Conservation (phyloP, 306 rosid genomes). For the Luffa acutangula region DNA sequence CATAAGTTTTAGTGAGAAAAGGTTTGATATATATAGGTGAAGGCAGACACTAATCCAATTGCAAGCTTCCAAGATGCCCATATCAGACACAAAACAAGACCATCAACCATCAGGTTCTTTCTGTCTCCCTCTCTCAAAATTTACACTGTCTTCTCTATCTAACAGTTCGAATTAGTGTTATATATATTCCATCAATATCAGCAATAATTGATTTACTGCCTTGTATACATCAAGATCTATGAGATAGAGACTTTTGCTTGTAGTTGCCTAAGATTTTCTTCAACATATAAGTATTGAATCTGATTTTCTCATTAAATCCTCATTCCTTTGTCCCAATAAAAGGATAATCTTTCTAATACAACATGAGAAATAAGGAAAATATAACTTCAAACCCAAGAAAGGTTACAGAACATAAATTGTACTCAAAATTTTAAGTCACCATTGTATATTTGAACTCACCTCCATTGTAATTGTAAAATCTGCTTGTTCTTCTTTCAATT, state of each 20-base stretch:
- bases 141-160: not conserved
- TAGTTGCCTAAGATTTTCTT: not conserved
- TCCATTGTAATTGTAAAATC: not conserved
- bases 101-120: constrained; percentile 2
- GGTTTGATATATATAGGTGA: too few relatives aligned
- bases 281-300: not conserved
- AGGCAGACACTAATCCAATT: too few relatives aligned
- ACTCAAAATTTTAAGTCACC: not conserved
- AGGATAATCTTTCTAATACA: not conserved
- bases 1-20: too few relatives aligned
- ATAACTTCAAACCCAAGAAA: not conserved
- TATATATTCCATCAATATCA: not conserved
- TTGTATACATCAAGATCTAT: not conserved
- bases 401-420: not conserved
- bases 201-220: not conserved
- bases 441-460: not conserved
- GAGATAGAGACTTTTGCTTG: not conserved
- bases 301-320: not conserved
- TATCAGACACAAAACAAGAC: constrained; percentile 2
- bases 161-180: not conserved
- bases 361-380: not conserved
- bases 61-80: too few relatives aligned
- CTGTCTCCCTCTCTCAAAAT: constrained; percentile 2
- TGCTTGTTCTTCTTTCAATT: not conserved
- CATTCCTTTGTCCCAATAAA: not conserved